A percentile compares a stretch with the other conserved stretches of the same genome.
Evolutionary conservation across 169 alveolate species (phyloP).

Genomic region (Blepharisma undulans): DNA sequence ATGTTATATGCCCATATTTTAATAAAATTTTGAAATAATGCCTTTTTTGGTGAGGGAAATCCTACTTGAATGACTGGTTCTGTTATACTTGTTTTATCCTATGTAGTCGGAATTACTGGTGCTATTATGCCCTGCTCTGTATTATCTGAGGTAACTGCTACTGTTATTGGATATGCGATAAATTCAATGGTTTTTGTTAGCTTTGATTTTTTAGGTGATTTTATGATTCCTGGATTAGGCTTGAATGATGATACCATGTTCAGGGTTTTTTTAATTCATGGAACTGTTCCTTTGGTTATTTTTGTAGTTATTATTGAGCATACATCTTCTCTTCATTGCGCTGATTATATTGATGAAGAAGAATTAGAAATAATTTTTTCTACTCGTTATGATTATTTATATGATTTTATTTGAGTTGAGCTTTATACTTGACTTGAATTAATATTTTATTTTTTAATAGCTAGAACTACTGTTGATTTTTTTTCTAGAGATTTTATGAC

Average conservation of each 20-base stretch:
- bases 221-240: conserved; percentile 15
- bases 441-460: neutral
- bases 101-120: conserved; percentile 23
- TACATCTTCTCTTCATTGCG: neutral
- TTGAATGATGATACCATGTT: conserved; percentile 9
- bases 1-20: conserved; percentile 11
- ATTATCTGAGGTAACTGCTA: conserved; percentile 15
- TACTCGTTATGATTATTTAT: neutral
- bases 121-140: conserved; percentile 33
- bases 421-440: neutral
- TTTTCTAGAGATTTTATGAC: neutral
- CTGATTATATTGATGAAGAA: conserved; percentile 32
- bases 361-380: conserved; percentile 5
- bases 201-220: conserved; percentile 3
- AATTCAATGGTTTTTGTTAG: neutral
- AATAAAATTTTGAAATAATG: neutral
- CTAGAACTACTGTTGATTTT: neutral
- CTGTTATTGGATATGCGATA: conserved; percentile 26
- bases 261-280: conserved; percentile 12
- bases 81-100: conserved; percentile 3
- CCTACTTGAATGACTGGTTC: conserved; percentile 17
- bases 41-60: conserved; percentile 13
- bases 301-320: neutral
- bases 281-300: neutral
- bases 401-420: conserved; percentile 12